A percentile compares a stretch with the other conserved stretches of the same genome.
phyloP scores from a whole-genome alignment of 2,329 filamentous ascomycete genomes.

The Aspergillus sp. region DNA sequence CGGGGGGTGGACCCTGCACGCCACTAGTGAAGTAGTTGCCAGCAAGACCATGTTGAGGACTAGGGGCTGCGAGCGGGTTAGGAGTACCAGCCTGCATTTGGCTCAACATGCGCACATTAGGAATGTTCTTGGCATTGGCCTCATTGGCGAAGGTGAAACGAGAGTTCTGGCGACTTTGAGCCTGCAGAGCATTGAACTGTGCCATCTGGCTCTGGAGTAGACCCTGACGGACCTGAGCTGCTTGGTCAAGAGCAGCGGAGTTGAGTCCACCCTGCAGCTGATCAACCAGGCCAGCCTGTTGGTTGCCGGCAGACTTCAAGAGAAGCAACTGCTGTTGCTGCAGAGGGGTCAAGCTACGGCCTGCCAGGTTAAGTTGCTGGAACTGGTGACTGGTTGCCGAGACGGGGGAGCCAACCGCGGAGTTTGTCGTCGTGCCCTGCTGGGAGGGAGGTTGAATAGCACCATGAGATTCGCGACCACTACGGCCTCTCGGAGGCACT shows the following conservation, averaged over 20 bases:
- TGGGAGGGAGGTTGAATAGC: constrained; percentile 78
- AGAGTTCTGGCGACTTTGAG: constrained; percentile 80
- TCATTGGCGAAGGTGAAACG: constrained; percentile 88
- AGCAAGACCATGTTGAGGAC: constrained; percentile 46
- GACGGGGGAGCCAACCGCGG: constrained; percentile 44
- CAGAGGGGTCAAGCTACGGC: constrained; percentile 76
- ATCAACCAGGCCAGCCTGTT: constrained; percentile 60
- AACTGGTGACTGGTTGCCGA: constrained; percentile 47
- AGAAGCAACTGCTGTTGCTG: constrained; percentile 74
- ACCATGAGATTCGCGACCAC: constrained; percentile 61
- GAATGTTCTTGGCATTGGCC: constrained; percentile 52
- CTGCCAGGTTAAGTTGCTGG: constrained; percentile 63
- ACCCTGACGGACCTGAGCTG: constrained; percentile 46
- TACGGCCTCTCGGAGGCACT: constrained; percentile 52
- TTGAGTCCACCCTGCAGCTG: constrained; percentile 36
- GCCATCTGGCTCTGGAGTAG: constrained; percentile 51
- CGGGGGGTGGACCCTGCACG: constrained; percentile 90
- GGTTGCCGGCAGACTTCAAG: constrained; percentile 59
- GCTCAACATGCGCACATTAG: constrained; percentile 59
- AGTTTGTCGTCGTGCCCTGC: constrained; percentile 54
- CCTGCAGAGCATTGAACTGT: constrained; percentile 58
- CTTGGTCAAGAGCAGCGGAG: constrained; percentile 42
- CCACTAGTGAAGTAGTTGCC: constrained; percentile 79
- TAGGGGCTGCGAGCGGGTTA: constrained; percentile 41
- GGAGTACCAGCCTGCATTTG: constrained; percentile 48